phyloP scores from a whole-genome alignment of 768 basidiomycete genomes.

The Peribolospora baueri region DNA sequence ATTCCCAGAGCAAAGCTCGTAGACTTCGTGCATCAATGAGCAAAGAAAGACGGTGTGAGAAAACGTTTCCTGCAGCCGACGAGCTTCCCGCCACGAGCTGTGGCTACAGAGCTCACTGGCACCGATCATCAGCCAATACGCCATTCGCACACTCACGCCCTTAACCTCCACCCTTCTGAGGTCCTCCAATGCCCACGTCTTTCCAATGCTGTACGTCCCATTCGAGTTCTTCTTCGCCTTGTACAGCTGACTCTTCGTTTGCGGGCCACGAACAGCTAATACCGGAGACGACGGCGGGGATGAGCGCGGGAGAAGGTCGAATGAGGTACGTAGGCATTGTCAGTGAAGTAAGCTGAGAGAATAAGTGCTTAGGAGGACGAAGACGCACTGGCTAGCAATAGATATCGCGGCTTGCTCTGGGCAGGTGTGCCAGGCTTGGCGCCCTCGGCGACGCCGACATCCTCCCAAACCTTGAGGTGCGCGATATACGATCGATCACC shows the following conservation, averaged over 20 bases:
- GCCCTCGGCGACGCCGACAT: constrained; percentile 39
- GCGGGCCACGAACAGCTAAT: background rate
- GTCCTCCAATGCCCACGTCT: constrained; percentile 76
- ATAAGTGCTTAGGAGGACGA: constrained; percentile 11
- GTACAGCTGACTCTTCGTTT: constrained; percentile 41
- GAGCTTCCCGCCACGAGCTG: background rate
- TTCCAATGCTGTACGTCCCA: constrained; percentile 83
- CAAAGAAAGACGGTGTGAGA: constrained; percentile 1
- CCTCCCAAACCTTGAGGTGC: constrained; percentile 87
- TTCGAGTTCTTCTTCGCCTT: constrained; percentile 93
- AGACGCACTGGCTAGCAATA: constrained; percentile 60
- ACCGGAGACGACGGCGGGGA: constrained; percentile 34
- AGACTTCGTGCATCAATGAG: background rate
- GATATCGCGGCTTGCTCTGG: constrained; percentile 54
- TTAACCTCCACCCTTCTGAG: constrained; percentile 53
- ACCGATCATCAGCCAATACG: background rate
- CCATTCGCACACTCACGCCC: constrained; percentile 26
- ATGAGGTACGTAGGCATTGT: background rate
- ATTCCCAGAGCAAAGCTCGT: background rate
- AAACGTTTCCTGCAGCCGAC: background rate
- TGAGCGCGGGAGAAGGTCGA: background rate
- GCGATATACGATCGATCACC: constrained; percentile 34
- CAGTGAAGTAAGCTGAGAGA: constrained; percentile 5
- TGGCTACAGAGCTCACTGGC: background rate
- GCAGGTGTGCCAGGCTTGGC: constrained; percentile 13